Base-by-base conservation (phyloP, 768 basidiomycete species). In the Ramaria sp. region DNA sequence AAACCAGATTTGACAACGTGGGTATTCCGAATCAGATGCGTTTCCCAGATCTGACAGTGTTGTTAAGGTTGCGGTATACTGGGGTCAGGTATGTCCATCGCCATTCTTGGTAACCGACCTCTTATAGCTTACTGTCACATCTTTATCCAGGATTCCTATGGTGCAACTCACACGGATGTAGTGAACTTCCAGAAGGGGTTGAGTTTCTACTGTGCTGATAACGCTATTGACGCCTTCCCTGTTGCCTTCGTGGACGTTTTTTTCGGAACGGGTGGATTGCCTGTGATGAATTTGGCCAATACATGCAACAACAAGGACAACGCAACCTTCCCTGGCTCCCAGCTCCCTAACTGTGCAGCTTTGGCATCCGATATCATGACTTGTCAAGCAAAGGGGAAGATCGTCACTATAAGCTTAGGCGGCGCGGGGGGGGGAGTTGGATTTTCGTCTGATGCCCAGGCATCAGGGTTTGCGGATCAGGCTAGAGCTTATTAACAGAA, bases 241-340 rank as follows among this genome's bases (percentile, higher is more conserved):
- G 63, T 88, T 33, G 80, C 85, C n/a, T 86, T 88, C 64, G 63
- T 88, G 61, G 71, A 80, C 64, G 75, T 74, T 19, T 87, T 86
- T 70, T 84, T 82, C 63, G 76, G 81, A 12, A 71, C 79, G 6
- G 83, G 85, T 0, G 77, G 77, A 30, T 66, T 75, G 17, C 86
- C 86, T 22, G 78, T 77, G 7, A 71, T 88, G 53, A 83, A 89
- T 66, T 73, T 87, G 12, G 85, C 82, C 1, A 87, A 84, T 63
- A 83, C 72, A n/a, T 86, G 86, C 69, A 86, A 80, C 64, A 72
- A 73, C 13, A 72, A 66, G 5, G 73, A 78, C 60, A 77, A 83
- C 54, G 65, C 76, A 0, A 75, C 78, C 17, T 87, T 86, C 59
- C 66, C 82, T 10, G 84, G 83, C 20, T 83, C 82, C 17, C 67